Conservation (phyloP, 2,329 filamentous ascomycete genomes). For the Purpureocillium lavendulum region DNA sequence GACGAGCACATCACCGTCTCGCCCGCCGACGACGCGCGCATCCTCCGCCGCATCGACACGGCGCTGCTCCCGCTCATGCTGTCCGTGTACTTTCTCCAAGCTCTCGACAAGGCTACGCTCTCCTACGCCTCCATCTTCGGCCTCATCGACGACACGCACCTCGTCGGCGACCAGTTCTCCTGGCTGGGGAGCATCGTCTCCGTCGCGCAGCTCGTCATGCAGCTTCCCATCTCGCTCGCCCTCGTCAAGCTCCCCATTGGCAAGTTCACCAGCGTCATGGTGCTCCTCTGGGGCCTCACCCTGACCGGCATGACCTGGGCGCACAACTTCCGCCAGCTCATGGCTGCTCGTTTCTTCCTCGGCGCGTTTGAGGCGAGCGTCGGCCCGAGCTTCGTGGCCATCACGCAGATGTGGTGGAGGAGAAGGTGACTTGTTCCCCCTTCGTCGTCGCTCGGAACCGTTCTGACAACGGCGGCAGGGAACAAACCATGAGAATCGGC, state of each 20-base stretch:
- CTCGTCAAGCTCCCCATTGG: slow-evolving; percentile 53
- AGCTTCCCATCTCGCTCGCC: slow-evolving; percentile 46
- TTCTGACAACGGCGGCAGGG: slow-evolving; percentile 20
- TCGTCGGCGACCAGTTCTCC: slow-evolving; percentile 48
- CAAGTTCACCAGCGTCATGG: slow-evolving; percentile 50
- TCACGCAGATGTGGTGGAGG: slow-evolving; percentile 55
- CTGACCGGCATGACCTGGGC: slow-evolving; percentile 44
- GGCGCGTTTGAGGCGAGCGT: slow-evolving; percentile 45
- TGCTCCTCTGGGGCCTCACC: slow-evolving; percentile 46
- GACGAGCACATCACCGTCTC: slow-evolving; percentile 22
- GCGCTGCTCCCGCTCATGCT: slow-evolving; percentile 39
- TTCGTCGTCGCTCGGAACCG: too few species aligned
- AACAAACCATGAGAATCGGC: slow-evolving; percentile 48
- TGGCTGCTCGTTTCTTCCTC: slow-evolving; percentile 45
- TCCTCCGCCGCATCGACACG: slow-evolving; percentile 29
- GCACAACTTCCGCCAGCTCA: slow-evolving; percentile 36
- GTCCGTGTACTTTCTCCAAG: slow-evolving; percentile 54
- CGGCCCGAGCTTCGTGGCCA: slow-evolving; percentile 44
- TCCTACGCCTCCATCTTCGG: slow-evolving; percentile 56
- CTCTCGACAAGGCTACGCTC: slow-evolving; percentile 54
- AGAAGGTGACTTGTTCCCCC: slow-evolving; percentile 22
- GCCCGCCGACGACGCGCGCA: slow-evolving; percentile 22
- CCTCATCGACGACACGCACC: slow-evolving; percentile 47
- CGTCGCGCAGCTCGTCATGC: slow-evolving; percentile 50
- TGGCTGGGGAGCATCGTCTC: slow-evolving; percentile 56